Evolutionary conservation across 371 early-diverging fungal species (phyloP).

Genomic region (Mortierella polycephala): DNA sequence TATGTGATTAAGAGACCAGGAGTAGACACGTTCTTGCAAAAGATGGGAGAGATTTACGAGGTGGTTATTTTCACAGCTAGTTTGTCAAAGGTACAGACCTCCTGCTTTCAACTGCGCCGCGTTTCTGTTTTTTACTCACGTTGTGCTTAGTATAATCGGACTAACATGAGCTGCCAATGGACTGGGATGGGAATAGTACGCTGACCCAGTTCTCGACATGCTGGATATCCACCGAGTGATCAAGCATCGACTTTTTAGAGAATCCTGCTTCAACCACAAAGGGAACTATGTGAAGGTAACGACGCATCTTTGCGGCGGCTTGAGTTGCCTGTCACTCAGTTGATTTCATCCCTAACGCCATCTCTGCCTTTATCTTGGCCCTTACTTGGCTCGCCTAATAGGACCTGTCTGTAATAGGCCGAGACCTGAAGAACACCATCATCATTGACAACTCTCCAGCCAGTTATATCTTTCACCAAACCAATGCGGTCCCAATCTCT

Average conservation of each 20-base stretch:
- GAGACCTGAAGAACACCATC: conserved; percentile 82
- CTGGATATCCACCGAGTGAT: conserved; percentile 89
- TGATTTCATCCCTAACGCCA: background rate
- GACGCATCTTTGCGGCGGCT: no score
- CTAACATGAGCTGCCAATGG: no score
- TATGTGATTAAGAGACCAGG: conserved; percentile 97
- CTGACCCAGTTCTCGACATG: conserved; percentile 95
- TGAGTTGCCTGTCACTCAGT: background rate
- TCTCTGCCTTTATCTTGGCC: no score
- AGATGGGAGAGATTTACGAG: conserved; percentile 90
- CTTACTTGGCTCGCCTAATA: conserved; percentile 34
- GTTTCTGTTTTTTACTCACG: no score
- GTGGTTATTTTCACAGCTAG: conserved; percentile 97
- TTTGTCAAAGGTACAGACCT: conserved; percentile 83
- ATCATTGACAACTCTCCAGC: conserved; percentile 95
- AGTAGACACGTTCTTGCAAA: conserved; percentile 90
- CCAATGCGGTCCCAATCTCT: conserved; percentile 96
- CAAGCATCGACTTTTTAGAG: conserved; percentile 93
- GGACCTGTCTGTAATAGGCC: conserved; percentile 87
- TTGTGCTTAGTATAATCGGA: conserved; percentile 11
- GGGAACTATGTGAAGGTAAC: conserved; percentile 96
- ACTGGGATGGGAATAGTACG: conserved; percentile 74
- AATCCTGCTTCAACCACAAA: conserved; percentile 93
- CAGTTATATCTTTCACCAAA: conserved; percentile 92
- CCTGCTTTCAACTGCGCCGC: no score